Evolutionary conservation across 1,139 yeast genomes (phyloP).

Genomic region (Saccharomyces hybrid): DNA sequence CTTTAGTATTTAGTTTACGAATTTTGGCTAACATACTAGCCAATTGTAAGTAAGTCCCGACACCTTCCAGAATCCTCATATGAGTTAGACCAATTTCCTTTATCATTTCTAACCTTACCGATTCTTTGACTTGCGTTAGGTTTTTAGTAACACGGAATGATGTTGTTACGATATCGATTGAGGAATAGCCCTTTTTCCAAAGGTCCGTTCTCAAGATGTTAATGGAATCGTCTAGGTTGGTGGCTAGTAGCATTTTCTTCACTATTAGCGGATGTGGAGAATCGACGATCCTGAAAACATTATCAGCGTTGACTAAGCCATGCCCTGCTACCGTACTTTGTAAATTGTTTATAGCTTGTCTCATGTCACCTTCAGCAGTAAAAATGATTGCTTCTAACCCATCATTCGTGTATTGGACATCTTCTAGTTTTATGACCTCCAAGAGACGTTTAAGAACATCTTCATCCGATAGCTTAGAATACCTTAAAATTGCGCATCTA

Average conservation of each 20-base stretch:
- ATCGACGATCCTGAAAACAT: constrained; percentile 91
- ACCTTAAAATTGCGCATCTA: constrained; percentile 90
- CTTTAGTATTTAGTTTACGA: constrained; percentile 17
- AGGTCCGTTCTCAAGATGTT: constrained; percentile 51
- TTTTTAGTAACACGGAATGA: constrained; percentile 82
- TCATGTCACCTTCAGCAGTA: constrained; percentile 97
- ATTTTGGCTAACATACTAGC: constrained; percentile 72
- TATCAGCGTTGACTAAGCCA: constrained; percentile 79
- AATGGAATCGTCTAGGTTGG: constrained; percentile 62
- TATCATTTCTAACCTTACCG: constrained; percentile 62
- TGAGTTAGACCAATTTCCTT: constrained; percentile 85
- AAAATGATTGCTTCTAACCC: constrained; percentile 92
- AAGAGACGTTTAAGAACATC: constrained; percentile 73
- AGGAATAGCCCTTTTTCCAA: constrained; percentile 89
- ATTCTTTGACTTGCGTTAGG: constrained; percentile 59
- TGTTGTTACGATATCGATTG: constrained; percentile 87
- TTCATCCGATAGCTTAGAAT: constrained; percentile 70
- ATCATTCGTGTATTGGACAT: constrained; percentile 74
- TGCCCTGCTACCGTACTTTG: constrained; percentile 94
- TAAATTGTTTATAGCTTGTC: constrained; percentile 90
- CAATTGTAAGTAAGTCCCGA: constrained; percentile 75
- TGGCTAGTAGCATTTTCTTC: constrained; percentile 59
- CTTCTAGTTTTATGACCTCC: constrained; percentile 62
- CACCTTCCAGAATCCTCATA: constrained; percentile 90
- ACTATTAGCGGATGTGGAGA: constrained; percentile 92